Conservation (phyloP, 768 basidiomycete species). For the Boletus pseudo-olivaceus region DNA sequence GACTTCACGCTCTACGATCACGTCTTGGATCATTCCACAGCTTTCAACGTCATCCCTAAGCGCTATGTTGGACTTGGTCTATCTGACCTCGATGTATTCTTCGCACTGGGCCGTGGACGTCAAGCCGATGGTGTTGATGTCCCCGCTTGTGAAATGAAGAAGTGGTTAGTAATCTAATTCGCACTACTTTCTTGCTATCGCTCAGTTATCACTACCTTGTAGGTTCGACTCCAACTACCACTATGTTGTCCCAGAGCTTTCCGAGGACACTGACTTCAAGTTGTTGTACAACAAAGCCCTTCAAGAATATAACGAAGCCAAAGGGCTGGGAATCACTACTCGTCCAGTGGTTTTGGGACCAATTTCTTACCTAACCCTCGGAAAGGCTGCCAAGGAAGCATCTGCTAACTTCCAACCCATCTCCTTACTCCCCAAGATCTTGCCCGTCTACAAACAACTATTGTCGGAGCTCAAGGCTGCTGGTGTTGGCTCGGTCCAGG, state of each 20-base stretch:
- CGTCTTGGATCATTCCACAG: slow-evolving; percentile 93
- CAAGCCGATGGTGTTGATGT: slow-evolving; percentile 94
- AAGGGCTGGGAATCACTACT: slow-evolving; percentile 82
- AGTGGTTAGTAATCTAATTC: slow-evolving; percentile 64
- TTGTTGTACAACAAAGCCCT: slow-evolving; percentile 94
- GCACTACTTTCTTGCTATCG: neutral
- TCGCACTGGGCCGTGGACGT: slow-evolving; percentile 98
- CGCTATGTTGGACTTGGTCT: slow-evolving; percentile 86
- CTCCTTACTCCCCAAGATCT: slow-evolving; percentile 81
- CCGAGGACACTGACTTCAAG: slow-evolving; percentile 88
- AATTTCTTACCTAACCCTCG: slow-evolving; percentile 90
- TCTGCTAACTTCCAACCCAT: slow-evolving; percentile 84
- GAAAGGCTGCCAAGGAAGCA: slow-evolving; percentile 86
- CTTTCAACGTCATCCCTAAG: slow-evolving; percentile 95
- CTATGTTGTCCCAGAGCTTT: slow-evolving; percentile 96
- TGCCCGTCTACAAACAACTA: slow-evolving; percentile 90
- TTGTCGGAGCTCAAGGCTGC: slow-evolving; percentile 87
- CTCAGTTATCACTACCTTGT: slow-evolving; percentile 3
- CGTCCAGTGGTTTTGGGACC: slow-evolving; percentile 97
- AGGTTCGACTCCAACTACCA: slow-evolving; percentile 99
- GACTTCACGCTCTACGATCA: slow-evolving; percentile 99
- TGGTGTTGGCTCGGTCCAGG: slow-evolving; percentile 92
- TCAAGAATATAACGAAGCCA: slow-evolving; percentile 92
- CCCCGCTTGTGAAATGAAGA: slow-evolving; percentile 98
- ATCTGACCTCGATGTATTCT: slow-evolving; percentile 90